Conservation (phyloP, 192 early-diverging fungal species). For the Glomus cerebriforme region DNA sequence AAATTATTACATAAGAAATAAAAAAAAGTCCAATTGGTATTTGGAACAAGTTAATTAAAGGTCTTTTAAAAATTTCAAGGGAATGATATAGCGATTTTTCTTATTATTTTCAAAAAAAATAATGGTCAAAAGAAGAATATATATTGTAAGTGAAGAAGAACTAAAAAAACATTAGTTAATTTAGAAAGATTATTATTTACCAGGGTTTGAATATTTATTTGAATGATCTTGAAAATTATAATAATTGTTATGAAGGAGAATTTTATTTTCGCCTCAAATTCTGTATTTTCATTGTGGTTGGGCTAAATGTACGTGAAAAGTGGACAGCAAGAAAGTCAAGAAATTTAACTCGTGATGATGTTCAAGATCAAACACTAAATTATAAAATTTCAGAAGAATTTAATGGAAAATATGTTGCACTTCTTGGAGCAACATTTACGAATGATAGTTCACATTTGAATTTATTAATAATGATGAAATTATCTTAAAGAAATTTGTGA, state of each 20-base stretch:
- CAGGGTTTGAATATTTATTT: conserved; percentile 11
- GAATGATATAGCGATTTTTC: not conserved
- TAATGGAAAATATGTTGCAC: not conserved
- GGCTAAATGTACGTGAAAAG: not conserved
- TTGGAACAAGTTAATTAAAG: not conserved
- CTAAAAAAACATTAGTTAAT: not conserved
- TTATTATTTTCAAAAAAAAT: not conserved
- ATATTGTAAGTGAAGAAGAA: not conserved
- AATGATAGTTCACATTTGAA: not conserved
- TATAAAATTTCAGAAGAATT: not conserved
- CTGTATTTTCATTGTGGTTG: not conserved
- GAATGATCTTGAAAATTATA: not conserved
- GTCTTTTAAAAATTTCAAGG: not conserved
- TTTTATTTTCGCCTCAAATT: conserved; percentile 13
- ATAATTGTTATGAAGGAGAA: not conserved
- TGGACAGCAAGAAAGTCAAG: not conserved
- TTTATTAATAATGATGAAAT: not conserved
- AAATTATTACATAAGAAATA: not conserved
- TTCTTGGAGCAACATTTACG: not conserved
- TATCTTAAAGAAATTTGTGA: not conserved
- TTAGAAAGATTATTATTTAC: not conserved
- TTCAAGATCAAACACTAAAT: not conserved
- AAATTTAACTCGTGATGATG: not conserved
- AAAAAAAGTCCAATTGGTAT: not conserved
- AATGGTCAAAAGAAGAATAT: too few species aligned